Evolutionary conservation across 495 filamentous ascomycete species (phyloP).

Genomic region (Sabuloglossum arenarium): DNA sequence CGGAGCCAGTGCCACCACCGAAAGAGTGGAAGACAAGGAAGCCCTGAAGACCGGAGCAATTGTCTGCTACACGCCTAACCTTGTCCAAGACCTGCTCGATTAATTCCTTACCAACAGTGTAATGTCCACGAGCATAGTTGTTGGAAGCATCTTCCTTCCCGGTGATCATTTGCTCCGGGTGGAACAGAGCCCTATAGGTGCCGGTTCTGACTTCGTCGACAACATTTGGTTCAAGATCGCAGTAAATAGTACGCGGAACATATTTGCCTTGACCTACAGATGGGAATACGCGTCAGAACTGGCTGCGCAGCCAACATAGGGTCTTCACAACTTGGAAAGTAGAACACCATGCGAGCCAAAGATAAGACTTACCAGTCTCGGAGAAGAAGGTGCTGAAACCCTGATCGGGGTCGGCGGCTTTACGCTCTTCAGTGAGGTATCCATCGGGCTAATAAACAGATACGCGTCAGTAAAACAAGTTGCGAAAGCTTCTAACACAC

Average conservation of each 20-base stretch:
- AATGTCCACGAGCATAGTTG: conserved; percentile 89
- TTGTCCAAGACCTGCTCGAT: conserved; percentile 66
- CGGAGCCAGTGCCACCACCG: conserved; percentile 94
- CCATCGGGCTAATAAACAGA: conserved; percentile 61
- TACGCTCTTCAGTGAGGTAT: conserved; percentile 95
- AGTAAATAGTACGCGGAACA: conserved; percentile 97
- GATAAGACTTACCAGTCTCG: conserved; percentile 66
- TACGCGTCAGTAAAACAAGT: not conserved
- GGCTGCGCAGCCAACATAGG: not conserved
- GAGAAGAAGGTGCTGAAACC: conserved; percentile 99
- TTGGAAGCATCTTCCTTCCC: conserved; percentile 91
- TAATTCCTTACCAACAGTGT: conserved; percentile 83
- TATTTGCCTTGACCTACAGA: conserved; percentile 84
- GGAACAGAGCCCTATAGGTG: conserved; percentile 65
- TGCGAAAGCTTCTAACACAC: not conserved
- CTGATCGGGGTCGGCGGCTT: conserved; percentile 75
- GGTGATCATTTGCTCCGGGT: conserved; percentile 70
- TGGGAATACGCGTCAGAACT: not conserved
- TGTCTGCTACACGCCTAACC: conserved; percentile 78
- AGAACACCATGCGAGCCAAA: not conserved
- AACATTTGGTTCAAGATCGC: conserved; percentile 98
- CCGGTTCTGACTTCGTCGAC: conserved; percentile 96
- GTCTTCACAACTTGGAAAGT: not conserved
- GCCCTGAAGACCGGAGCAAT: conserved; percentile 91
- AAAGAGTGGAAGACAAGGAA: conserved; percentile 99